A percentile compares a stretch with the other conserved stretches of the same genome.
Evolutionary conservation across 2,329 filamentous ascomycete genomes (phyloP).

Genomic region (Zymoseptoria brevis): DNA sequence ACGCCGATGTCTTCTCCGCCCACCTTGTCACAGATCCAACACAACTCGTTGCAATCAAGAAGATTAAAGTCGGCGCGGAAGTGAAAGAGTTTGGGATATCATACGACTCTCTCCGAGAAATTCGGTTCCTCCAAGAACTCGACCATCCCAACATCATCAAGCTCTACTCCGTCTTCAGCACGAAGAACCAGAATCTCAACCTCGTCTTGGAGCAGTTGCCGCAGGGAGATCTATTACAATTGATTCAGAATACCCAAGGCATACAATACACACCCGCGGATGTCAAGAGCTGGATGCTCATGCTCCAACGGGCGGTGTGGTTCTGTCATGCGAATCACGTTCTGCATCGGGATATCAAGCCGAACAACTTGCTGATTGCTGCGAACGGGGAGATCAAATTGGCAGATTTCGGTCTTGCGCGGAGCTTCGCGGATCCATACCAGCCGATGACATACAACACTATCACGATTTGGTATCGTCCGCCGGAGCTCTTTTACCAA

Average conservation of each 20-base stretch:
- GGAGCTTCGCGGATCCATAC: conserved; percentile 82
- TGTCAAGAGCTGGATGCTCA: conserved; percentile 97
- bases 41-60: conserved; percentile 81
- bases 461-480: conserved; percentile 94
- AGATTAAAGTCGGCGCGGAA: conserved; percentile 79
- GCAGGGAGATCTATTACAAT: conserved; percentile 86
- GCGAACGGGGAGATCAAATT: conserved; percentile 90
- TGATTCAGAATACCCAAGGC: conserved; percentile 73
- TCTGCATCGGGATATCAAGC: conserved; percentile 96
- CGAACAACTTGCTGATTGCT: conserved; percentile 93
- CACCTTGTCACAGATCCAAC: conserved; percentile 65
- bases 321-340: conserved; percentile 95
- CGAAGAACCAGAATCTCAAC: conserved; percentile 93
- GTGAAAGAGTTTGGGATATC: conserved; percentile 79
- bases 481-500: conserved; percentile 87
- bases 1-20: conserved; percentile 89
- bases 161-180: conserved; percentile 85
- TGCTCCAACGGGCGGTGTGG: conserved; percentile 87
- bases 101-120: conserved; percentile 89
- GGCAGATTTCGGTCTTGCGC: conserved; percentile 92
- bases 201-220: conserved; percentile 91
- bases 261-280: conserved; percentile 81
- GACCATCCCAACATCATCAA: conserved; percentile 93
- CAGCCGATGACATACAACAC: conserved; percentile 82
- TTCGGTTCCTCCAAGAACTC: conserved; percentile 91